Conservation (phyloP, 768 basidiomycete species). For the Infundibulicybe gibba region DNA sequence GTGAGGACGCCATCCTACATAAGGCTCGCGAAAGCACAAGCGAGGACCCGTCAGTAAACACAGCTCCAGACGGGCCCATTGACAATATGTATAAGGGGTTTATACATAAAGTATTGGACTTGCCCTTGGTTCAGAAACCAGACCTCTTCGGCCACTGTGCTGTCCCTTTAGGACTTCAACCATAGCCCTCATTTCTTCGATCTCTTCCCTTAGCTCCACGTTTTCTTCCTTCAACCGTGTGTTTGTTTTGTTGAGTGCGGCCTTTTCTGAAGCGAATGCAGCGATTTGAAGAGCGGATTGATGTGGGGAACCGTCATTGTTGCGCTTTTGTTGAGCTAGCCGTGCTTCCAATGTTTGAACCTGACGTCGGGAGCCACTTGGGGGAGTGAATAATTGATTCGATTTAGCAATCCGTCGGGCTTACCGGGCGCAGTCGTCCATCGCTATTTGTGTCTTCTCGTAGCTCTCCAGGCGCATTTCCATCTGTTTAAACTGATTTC, state of each 20-base stretch:
- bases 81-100: neutral
- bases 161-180: constrained; percentile 63
- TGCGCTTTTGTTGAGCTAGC: constrained; percentile 42
- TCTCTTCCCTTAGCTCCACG: constrained; percentile 33
- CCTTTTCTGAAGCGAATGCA: constrained; percentile 43
- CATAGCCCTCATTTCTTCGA: constrained; percentile 67
- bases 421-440: constrained; percentile 62
- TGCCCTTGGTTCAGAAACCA: constrained; percentile 44
- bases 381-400: constrained; percentile 2
- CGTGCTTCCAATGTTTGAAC: constrained; percentile 62
- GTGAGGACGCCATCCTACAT: no score
- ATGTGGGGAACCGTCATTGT: constrained; percentile 24
- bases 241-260: constrained; percentile 44
- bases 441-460: constrained; percentile 45
- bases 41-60: no score
- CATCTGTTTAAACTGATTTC: constrained; percentile 61
- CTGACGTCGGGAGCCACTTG: constrained; percentile 54
- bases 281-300: constrained; percentile 38
- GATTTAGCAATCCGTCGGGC: constrained; percentile 7
- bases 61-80: no score
- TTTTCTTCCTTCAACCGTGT: constrained; percentile 58
- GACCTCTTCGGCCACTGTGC: constrained; percentile 37
- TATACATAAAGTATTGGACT: constrained; percentile 29
- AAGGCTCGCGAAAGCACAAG: no score
- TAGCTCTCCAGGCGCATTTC: constrained; percentile 58